Evolutionary conservation across 306 rosid genomes (phyloP).

Genomic region (Argentina anserina): DNA sequence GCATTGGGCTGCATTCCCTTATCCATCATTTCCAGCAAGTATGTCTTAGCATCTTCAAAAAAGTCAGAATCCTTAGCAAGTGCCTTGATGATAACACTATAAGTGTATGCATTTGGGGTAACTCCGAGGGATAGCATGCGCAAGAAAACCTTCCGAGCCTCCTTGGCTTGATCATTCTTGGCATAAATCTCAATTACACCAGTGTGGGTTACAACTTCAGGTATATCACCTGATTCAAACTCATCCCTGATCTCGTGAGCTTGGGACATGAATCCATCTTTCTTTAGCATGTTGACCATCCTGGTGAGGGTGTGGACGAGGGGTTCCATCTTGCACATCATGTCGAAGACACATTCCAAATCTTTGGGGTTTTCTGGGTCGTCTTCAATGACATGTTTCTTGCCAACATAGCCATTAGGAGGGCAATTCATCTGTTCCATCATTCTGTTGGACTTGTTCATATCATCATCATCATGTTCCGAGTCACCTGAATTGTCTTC

Average conservation of each 20-base stretch:
- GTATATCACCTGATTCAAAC: constrained; percentile 52
- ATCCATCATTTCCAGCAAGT: constrained; percentile 55
- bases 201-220: constrained; percentile 67
- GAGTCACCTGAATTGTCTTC: not conserved
- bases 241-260: constrained; percentile 56
- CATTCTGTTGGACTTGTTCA: not conserved
- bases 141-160: constrained; percentile 57
- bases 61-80: constrained; percentile 34
- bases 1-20: constrained; percentile 73
- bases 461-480: not conserved
- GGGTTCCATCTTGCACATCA: constrained; percentile 45
- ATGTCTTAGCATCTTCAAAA: constrained; percentile 48
- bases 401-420: not conserved
- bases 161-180: constrained; percentile 50
- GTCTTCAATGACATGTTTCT: not conserved
- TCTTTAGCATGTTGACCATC: constrained; percentile 87
- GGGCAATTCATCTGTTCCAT: not conserved
- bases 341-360: constrained; percentile 56
- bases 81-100: constrained; percentile 49
- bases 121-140: constrained; percentile 51
- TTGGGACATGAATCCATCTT: constrained; percentile 56
- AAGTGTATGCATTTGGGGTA: constrained; percentile 68
- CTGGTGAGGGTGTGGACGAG: constrained; percentile 50
- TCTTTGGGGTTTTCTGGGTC: constrained; percentile 55
- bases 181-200: constrained; percentile 65